Percentiles rank a stretch among this genome's conserved stretches.
These are phyloP conservation scores for Nothophaeocryptopus gaeumannii DNA, from an alignment of 2,329 filamentous ascomycete species.

Conservation along the genomic window DNA sequence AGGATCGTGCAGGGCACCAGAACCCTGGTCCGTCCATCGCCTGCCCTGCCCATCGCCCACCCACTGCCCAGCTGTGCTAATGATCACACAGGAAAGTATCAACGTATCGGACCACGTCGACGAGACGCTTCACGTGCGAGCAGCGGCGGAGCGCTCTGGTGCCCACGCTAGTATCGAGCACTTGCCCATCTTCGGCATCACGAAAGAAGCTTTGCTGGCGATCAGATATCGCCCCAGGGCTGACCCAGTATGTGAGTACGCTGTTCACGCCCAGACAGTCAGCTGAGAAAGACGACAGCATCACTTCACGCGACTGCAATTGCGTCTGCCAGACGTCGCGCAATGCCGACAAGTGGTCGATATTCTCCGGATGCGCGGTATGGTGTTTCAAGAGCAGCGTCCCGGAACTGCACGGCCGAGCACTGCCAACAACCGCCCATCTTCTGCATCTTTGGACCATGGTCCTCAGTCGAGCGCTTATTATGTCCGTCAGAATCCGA, in stretches of 20 bases:
- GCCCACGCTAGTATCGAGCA: slow-evolving; percentile 38
- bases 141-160: slow-evolving; percentile 24
- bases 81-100: slow-evolving; percentile 29
- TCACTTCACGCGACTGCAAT: slow-evolving; percentile 23
- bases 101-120: slow-evolving; percentile 30
- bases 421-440: slow-evolving; percentile 8
- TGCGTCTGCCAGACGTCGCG: slow-evolving; percentile 26
- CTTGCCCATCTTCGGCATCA: slow-evolving; percentile 45
- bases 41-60: too few relatives aligned
- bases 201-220: slow-evolving; percentile 40
- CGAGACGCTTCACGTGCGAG: slow-evolving; percentile 16
- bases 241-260: slow-evolving; percentile 32
- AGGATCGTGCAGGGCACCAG: slow-evolving; percentile 19
- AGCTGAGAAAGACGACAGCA: too few relatives aligned
- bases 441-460: slow-evolving; percentile 7
- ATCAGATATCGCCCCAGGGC: slow-evolving; percentile 40
- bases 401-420: slow-evolving; percentile 20
- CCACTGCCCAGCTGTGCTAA: neutral
- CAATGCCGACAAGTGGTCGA: slow-evolving; percentile 26
- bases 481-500: neutral
- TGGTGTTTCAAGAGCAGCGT: slow-evolving; percentile 30
- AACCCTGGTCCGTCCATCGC: slow-evolving; percentile 13
- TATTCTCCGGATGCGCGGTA: slow-evolving; percentile 26
- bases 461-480: slow-evolving; percentile 11
- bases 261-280: too few relatives aligned